Evolutionary conservation across 2,329 filamentous ascomycete species (phyloP), one percentile per base, ranked within the genome.

Genomic region (Fusarium ambrosium): DNA sequence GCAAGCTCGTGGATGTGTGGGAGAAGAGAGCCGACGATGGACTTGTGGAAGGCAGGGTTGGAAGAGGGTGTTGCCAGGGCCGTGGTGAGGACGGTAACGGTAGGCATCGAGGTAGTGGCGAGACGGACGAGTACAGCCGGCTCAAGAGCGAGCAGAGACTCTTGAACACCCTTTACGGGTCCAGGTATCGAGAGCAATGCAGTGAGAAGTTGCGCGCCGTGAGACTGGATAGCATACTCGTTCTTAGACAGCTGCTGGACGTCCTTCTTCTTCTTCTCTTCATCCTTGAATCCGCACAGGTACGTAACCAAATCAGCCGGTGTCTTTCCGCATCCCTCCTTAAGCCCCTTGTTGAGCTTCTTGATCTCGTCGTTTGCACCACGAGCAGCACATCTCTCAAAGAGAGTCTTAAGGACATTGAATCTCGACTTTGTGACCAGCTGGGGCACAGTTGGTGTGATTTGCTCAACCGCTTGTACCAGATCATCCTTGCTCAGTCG

Each of bases 401-500:
- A 92, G 4, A 98, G 85, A 0, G 92, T 92, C 80, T 92, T 94
- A 77, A 98, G 89, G 13, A 98, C 92, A 65, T 93, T 92, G 70
- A 94, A 93, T 55, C 96, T 90, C 43, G 92, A 91, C 70, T 94
- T 91, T 63, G 93, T 88, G 10, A 98, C 89, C 10, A 98, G 87
- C 60, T 89, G 89, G 0, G 91, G 88, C 7, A 98, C 88, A 64
- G 94, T 92, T 0, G 94, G 92, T 5, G 92, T 82, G 66, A 97
- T 93, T 77, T 92, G 88, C 59, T 91, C 87, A 66, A 95, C 89
- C 0, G 93, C 94, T 65, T 91, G 90, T 48, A 92, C 87, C 10
- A 99, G 87, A 79, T 98, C 95, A 69, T 98, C 95, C 80, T 94
- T 95, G 82, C 94, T 93, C 13, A 98, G 87, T 64, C 97, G 91